Conservation (phyloP, 495 filamentous ascomycete genomes). For the Neurospora hispaniola region DNA sequence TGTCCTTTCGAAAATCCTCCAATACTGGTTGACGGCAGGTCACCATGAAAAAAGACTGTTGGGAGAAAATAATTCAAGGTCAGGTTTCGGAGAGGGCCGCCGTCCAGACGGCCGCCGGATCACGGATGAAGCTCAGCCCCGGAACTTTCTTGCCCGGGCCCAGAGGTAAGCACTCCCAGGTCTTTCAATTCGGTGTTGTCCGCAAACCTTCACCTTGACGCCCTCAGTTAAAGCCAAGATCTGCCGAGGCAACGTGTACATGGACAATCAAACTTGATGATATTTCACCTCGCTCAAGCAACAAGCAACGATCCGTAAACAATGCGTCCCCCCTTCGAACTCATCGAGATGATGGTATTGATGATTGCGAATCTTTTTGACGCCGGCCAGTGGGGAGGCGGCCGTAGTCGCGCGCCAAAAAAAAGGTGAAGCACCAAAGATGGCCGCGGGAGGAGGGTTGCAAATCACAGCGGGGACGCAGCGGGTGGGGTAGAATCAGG, state of each 20-base stretch:
- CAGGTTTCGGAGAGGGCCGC: background rate
- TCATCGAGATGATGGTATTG: background rate
- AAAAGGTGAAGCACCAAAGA: background rate
- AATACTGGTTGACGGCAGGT: background rate
- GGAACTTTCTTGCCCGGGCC: background rate
- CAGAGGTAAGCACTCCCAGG: background rate
- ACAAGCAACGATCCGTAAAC: background rate
- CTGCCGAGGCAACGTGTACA: background rate
- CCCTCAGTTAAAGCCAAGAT: background rate
- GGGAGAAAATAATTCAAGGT: background rate
- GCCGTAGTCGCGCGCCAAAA: background rate
- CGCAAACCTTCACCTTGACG: background rate
- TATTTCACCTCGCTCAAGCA: background rate
- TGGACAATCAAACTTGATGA: background rate
- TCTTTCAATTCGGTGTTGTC: background rate
- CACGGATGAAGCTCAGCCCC: background rate
- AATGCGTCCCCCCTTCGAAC: background rate
- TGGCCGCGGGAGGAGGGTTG: background rate
- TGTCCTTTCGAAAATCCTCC: background rate
- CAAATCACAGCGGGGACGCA: background rate
- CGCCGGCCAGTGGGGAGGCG: background rate
- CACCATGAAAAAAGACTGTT: background rate
- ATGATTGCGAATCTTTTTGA: background rate
- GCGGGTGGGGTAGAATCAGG: background rate
- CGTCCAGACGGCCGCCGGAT: background rate